Evolutionary conservation across 2,329 filamentous ascomycete genomes (phyloP).

Genomic region (Orbilia oligospora): DNA sequence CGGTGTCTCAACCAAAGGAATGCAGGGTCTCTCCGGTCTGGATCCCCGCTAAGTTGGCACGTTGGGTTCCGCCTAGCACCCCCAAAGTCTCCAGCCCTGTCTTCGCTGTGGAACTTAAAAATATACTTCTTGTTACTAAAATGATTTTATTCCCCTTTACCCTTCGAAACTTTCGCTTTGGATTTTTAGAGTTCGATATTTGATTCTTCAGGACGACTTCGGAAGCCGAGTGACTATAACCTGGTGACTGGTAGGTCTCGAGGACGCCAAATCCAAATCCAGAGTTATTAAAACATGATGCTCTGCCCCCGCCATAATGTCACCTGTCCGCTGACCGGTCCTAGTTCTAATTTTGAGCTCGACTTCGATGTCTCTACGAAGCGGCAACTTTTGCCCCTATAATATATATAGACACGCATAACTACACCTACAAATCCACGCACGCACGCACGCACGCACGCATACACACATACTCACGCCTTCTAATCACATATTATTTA

Average conservation of each 20-base stretch:
- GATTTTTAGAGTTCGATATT: neutral
- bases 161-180: neutral
- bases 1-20: neutral
- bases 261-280: neutral
- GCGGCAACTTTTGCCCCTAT: neutral
- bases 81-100: neutral
- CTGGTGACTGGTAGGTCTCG: neutral
- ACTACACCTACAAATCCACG: too few relatives aligned
- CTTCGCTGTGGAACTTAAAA: neutral
- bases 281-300: neutral
- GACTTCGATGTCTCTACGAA: neutral
- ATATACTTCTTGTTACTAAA: too few relatives aligned
- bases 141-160: neutral
- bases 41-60: slow-evolving; percentile 16
- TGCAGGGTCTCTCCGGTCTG: slow-evolving; percentile 30
- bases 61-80: neutral
- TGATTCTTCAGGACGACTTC: neutral
- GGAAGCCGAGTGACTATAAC: neutral
- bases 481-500: neutral
- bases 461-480: neutral
- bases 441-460: too few relatives aligned
- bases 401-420: neutral
- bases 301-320: neutral
- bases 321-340: slow-evolving; percentile 14
- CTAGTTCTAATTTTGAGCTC: neutral